Evolutionary conservation across 2,329 filamentous ascomycete genomes (phyloP).

Genomic region (Beauveria bassiana): DNA sequence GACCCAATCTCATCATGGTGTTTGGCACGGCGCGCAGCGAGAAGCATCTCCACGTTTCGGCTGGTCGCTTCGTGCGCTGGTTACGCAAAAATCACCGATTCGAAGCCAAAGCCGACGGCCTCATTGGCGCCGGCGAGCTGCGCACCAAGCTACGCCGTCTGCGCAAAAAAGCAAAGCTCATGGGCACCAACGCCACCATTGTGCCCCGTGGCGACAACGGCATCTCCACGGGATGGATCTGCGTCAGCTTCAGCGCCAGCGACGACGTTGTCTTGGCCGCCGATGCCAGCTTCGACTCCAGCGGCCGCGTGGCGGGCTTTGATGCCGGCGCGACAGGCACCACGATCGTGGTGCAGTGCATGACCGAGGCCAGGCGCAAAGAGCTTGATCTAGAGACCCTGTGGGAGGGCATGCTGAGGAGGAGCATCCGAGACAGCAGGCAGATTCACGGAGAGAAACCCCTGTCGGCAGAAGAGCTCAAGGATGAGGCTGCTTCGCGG

Average conservation of each 20-base stretch:
- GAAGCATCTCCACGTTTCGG: slow-evolving; percentile 85
- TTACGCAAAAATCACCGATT: slow-evolving; percentile 66
- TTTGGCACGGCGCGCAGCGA: slow-evolving; percentile 87
- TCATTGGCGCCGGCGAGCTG: slow-evolving; percentile 83
- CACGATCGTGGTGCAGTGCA: slow-evolving; percentile 49
- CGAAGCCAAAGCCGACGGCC: slow-evolving; percentile 71
- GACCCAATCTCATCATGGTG: slow-evolving; percentile 84
- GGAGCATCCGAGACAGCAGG: slow-evolving; percentile 23
- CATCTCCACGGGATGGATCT: slow-evolving; percentile 91
- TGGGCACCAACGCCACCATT: slow-evolving; percentile 63
- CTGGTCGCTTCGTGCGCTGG: slow-evolving; percentile 84
- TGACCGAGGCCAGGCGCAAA: slow-evolving; percentile 44
- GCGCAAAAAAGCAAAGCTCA: slow-evolving; percentile 70
- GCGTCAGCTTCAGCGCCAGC: slow-evolving; percentile 69
- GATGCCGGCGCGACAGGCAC: slow-evolving; percentile 45
- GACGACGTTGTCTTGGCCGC: slow-evolving; percentile 50
- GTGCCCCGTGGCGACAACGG: slow-evolving; percentile 68
- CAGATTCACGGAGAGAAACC: slow-evolving; percentile 23
- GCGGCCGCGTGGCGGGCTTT: slow-evolving; percentile 67
- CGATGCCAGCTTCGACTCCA: slow-evolving; percentile 35
- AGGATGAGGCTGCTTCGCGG: slow-evolving; percentile 23
- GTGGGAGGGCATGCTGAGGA: slow-evolving; percentile 37
- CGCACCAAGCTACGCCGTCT: slow-evolving; percentile 79
- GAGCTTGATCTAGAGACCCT: slow-evolving; percentile 47
- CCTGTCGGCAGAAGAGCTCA: slow-evolving; percentile 21